Evolutionary conservation across 495 filamentous ascomycete species (phyloP).

Genomic region (Aspergillus homomorphus): DNA sequence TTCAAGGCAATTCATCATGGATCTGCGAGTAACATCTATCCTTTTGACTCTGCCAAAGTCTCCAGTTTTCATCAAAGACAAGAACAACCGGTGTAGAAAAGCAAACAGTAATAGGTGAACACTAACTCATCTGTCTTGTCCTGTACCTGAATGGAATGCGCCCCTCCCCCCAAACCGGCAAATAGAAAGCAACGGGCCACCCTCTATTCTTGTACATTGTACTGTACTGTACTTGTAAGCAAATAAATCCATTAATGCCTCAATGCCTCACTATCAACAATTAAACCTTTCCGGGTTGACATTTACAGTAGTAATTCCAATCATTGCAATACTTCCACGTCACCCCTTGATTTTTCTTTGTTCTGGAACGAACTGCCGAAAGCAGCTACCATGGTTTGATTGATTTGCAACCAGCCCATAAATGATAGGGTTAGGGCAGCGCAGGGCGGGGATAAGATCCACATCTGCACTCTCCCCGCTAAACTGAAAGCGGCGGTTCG

Average conservation of each 20-base stretch:
- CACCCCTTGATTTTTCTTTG: neutral
- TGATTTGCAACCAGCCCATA: too few species aligned
- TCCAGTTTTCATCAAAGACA: too few species aligned
- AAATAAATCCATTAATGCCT: neutral
- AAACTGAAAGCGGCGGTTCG: neutral
- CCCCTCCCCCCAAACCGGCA: too few species aligned
- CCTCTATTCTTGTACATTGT: neutral
- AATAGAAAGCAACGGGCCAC: neutral
- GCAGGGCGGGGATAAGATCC: neutral
- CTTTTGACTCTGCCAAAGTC: too few species aligned
- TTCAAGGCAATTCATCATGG: too few species aligned
- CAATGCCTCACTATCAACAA: neutral
- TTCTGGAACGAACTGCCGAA: neutral
- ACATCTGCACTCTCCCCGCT: neutral
- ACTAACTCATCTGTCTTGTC: neutral
- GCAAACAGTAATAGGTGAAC: neutral
- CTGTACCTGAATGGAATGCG: neutral
- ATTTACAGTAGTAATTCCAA: neutral
- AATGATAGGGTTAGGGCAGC: constrained; percentile 1
- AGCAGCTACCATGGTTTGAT: neutral
- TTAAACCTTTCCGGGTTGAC: neutral
- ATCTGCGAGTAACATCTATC: too few species aligned
- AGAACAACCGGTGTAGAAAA: neutral
- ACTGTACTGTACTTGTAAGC: neutral
- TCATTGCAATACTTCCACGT: neutral